Percentiles rank a stretch among this genome's conserved stretches.
Conservation (phyloP, 805 yeast species). For the Candida xyloterini region DNA sequence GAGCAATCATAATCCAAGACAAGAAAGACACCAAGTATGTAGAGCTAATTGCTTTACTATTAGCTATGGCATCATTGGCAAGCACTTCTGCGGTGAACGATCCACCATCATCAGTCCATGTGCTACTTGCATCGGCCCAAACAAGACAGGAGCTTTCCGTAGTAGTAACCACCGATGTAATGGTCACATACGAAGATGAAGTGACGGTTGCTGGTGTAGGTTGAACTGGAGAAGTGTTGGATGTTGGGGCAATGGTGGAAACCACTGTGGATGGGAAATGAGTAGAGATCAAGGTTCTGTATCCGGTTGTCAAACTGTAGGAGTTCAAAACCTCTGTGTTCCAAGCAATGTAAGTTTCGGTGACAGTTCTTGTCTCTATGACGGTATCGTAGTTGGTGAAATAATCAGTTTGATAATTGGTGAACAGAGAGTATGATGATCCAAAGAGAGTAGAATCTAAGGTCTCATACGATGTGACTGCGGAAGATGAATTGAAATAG, state of each 20-base stretch:
- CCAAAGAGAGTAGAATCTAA: conserved; percentile 4
- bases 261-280: conserved; percentile 12
- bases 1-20: neutral
- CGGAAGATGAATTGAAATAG: conserved; percentile 12
- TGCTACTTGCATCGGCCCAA: conserved; percentile 4
- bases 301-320: conserved; percentile 12
- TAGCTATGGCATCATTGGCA: conserved; percentile 1
- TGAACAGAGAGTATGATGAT: conserved; percentile 10
- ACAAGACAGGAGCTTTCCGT: conserved; percentile 5
- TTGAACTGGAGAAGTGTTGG: neutral
- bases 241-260: conserved; percentile 1
- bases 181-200: conserved; percentile 1
- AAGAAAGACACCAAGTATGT: neutral
- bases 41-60: neutral
- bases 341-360: conserved; percentile 17
- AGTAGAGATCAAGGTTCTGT: conserved; percentile 14
- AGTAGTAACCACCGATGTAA: conserved; percentile 3
- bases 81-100: neutral
- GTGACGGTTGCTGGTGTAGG: conserved; percentile 1
- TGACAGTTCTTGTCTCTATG: conserved; percentile 3
- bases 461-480: conserved; percentile 5
- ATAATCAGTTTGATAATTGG: conserved; percentile 3
- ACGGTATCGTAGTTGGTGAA: conserved; percentile 8
- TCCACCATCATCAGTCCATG: conserved; percentile 1
- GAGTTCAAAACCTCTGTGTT: conserved; percentile 9